Base-by-base conservation (phyloP, 768 basidiomycete species). In the Collybiopsis confluens region DNA sequence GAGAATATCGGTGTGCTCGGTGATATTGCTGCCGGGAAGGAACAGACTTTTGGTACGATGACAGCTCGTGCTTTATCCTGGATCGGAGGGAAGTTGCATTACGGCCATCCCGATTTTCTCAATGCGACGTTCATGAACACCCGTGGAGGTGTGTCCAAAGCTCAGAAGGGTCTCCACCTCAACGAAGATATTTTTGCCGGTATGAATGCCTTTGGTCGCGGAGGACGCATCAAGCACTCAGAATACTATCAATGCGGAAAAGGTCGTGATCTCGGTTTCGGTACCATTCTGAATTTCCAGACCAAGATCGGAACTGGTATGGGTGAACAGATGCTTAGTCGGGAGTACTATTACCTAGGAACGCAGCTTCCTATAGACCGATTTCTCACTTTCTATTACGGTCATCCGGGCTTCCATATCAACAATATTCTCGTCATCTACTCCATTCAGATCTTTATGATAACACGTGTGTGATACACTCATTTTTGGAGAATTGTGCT, bases 181-280 rank as follows among this genome's bases (percentile, higher is more conserved):
- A 98, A 98, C 74, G 97, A 99, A 70, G 97, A 99, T 83, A 99
- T 99, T 59, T 99, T 94, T 67, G 97, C 97, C 45, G 97, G 97
- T 62, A 99, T 99, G 96, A 98, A 90, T 61, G 96, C 97, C 2
- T 93, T 98, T 66, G 92, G 93, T 57, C 92, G 97, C 56, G 97
- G 97, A 50, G 97, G 97, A 44, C 85, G 95, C 55, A 99, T 99
- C 82, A 99, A 99, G 77, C 97, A 99, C 68, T 92, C 92, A 37
- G 97, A 99, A 69, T 99, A 99, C 73, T 99, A 98, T 68, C 97
- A 99, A 71, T 98, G 96, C 65, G 96, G 96, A 59, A 98, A 99
- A 76, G 97, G 97, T 53, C 89, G 97, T 73, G 97, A 99, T 76
- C 86, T 99, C 57, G 97, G 97, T 52, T 99, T 99, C 67, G 97